Conservation (phyloP, 2,329 filamentous ascomycete genomes). For the Trichoderma breve region DNA sequence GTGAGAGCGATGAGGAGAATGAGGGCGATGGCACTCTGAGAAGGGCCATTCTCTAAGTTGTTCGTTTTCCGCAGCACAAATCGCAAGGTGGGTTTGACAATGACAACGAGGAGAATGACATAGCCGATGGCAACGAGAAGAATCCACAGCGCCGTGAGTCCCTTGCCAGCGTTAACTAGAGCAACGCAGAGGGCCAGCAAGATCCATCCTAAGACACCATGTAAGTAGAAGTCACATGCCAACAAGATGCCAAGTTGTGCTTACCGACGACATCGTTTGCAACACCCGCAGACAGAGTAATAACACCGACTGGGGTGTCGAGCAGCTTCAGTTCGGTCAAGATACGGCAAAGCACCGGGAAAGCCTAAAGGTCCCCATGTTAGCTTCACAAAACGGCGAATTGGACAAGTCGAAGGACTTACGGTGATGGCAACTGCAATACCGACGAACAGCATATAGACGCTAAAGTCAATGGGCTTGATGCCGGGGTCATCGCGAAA, state of each 20-base stretch:
- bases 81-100: slow-evolving; percentile 70
- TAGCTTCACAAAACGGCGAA: slow-evolving; percentile 70
- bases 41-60: slow-evolving; percentile 82
- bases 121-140: slow-evolving; percentile 74
- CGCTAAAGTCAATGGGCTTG: slow-evolving; percentile 47
- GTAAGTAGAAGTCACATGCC: background rate
- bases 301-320: slow-evolving; percentile 77
- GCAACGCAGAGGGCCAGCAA: slow-evolving; percentile 90
- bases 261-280: slow-evolving; percentile 71
- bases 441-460: slow-evolving; percentile 74
- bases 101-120: slow-evolving; percentile 70
- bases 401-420: background rate
- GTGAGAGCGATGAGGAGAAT: slow-evolving; percentile 76
- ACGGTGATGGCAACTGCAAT: slow-evolving; percentile 87
- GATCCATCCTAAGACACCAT: slow-evolving; percentile 60
- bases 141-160: slow-evolving; percentile 81
- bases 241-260: background rate
- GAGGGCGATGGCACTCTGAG: slow-evolving; percentile 77
- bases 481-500: slow-evolving; percentile 53
- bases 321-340: slow-evolving; percentile 87
- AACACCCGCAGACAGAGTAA: slow-evolving; percentile 85
- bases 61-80: slow-evolving; percentile 72
- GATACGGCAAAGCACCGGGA: slow-evolving; percentile 92
- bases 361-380: slow-evolving; percentile 65
- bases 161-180: slow-evolving; percentile 81